Base-by-base conservation (phyloP, 257 asterid species). In the Gentiana dahurica region DNA sequence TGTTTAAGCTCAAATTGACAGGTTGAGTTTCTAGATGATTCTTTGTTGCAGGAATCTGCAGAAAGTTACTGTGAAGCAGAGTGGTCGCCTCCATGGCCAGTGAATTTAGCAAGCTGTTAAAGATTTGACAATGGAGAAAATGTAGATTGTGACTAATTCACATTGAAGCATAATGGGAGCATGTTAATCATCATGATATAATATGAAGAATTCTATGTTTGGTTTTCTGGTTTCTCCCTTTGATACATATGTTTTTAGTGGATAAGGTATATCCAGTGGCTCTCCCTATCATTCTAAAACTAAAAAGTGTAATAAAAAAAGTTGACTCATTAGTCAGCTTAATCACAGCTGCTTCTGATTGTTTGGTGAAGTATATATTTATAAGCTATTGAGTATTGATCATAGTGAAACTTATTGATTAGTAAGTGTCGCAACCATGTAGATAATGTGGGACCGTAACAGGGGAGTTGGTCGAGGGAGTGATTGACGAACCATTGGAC, bases 41-140 rank as follows among this genome's bases (percentile, higher is more conserved):
- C 36, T 44, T 65, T 24, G 13, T 38, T 13, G 33, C 52, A 6
- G 73, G 65, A 10, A 46, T 49, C 54, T 59, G 71, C 38, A 55
- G 53, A 53, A 55, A 12, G 32, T 64, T 34, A 35, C 74, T 59
- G 38, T 63, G 68, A 63, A 59, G 59, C 45, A 65, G 66, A 63
- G 57, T 53, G 50, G 74, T 68, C 62, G 70, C 67, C 65, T 73
- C 79, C 92, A 83, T 83, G 50, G 72, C 24, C 24, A 24, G 24
- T 24, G 24, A 43, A 47, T 45, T 50, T 49, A 13, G 32, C 36
- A 54, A 44, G 24, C 24, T 24, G 24, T 24, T 8, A 41, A 50
- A 6, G 57, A 54, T 53, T 62, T n/a, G 51, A 53, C 51, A 11
- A 49, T n/a, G 58, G 24, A 58, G 39, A 53, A 37, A 13, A 33